phyloP scores from a whole-genome alignment of 257 asterid species.

The Penstemon eatonii region DNA sequence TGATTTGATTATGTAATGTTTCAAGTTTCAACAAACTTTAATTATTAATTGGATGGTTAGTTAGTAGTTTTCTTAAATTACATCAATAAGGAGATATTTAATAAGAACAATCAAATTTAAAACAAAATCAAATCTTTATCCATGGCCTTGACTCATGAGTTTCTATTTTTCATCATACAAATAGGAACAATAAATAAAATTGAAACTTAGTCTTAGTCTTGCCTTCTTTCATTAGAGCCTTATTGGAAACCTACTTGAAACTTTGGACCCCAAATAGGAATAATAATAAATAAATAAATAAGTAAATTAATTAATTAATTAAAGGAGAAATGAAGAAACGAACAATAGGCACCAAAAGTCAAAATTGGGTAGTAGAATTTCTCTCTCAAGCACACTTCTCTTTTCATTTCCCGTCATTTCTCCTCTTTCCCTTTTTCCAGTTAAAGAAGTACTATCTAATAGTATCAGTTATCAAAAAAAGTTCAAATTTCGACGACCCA shows the following conservation, averaged over 20 bases:
- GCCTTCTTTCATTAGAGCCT: conserved; percentile 17
- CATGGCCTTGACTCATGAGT: no score
- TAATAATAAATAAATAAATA: neutral
- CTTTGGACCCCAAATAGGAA: conserved; percentile 31
- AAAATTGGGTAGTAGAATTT: conserved; percentile 32
- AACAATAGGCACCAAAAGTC: conserved; percentile 35
- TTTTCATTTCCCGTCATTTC: conserved; percentile 13
- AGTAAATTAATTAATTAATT: no score
- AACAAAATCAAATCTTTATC: no score
- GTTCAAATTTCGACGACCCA: conserved; percentile 33
- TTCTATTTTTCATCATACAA: no score
- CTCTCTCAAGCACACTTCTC: conserved; percentile 30
- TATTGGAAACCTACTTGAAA: conserved; percentile 34
- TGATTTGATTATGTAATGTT: no score
- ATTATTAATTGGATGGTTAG: no score
- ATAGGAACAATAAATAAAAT: no score
- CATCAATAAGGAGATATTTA: no score
- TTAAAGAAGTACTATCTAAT: neutral
- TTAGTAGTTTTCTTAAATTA: no score
- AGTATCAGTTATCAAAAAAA: conserved; percentile 22
- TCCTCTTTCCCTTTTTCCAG: conserved; percentile 6
- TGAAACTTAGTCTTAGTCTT: no score
- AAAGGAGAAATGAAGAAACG: conserved; percentile 17
- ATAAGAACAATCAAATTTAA: no score
- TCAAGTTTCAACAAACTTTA: no score